Conservation (phyloP, 23 red algal genomes). For the Agarophyton chilense region DNA sequence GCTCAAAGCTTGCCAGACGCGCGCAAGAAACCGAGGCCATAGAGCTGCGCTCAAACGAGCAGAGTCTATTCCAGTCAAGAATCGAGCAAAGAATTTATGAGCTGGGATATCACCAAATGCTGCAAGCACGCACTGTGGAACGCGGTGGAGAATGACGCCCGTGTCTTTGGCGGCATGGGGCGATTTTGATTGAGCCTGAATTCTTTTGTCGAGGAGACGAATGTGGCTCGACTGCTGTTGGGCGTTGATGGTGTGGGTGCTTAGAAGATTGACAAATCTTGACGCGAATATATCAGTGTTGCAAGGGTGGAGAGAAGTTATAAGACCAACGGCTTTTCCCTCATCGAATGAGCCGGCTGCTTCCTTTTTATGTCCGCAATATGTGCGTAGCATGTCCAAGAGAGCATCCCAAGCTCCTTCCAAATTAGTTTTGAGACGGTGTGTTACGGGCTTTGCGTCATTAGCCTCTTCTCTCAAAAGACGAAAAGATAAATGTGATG, state of each 20-base stretch:
- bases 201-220: slow-evolving; percentile 7
- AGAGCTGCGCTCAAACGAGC: slow-evolving; percentile 40
- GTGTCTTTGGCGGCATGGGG: background rate
- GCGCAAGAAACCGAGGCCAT: slow-evolving; percentile 8
- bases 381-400: slow-evolving; percentile 41
- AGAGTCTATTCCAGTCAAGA: slow-evolving; percentile 40
- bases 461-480: background rate
- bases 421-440: slow-evolving; percentile 40
- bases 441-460: background rate
- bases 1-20: slow-evolving; percentile 2
- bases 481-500: background rate
- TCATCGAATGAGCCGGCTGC: slow-evolving; percentile 20
- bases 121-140: slow-evolving; percentile 21
- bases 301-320: slow-evolving; percentile 35
- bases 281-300: slow-evolving; percentile 46
- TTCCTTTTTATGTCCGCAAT: slow-evolving; percentile 27
- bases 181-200: background rate
- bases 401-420: slow-evolving; percentile 47
- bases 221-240: slow-evolving; percentile 3
- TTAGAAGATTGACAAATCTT: slow-evolving; percentile 42
- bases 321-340: background rate
- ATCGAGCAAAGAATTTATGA: slow-evolving; percentile 42
- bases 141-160: slow-evolving; percentile 41
- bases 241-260: slow-evolving; percentile 17
- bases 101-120: slow-evolving; percentile 26